Evolutionary conservation across 768 basidiomycete genomes (phyloP).

Genomic region (Trametes cinnabarina): DNA sequence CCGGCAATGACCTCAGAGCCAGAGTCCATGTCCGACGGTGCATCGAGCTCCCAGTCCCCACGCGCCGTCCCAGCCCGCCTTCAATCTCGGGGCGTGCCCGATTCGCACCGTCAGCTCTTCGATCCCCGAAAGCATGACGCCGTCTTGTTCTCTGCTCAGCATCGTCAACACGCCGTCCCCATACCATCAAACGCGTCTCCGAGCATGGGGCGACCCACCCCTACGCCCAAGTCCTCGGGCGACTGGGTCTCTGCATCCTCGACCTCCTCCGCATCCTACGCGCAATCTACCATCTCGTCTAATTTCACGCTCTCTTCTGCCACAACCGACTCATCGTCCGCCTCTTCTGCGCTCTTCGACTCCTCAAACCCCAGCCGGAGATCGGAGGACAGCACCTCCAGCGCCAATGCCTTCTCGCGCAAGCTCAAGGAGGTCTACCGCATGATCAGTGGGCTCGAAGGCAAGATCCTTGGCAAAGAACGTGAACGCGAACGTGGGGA

Average conservation of each 20-base stretch:
- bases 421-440: constrained; percentile 85
- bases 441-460: constrained; percentile 75
- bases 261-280: constrained; percentile 60
- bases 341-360: constrained; percentile 69
- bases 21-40: constrained; percentile 60
- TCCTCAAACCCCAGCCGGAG: constrained; percentile 48
- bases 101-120: constrained; percentile 59
- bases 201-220: constrained; percentile 38
- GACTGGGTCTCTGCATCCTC: constrained; percentile 77
- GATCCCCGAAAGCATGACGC: constrained; percentile 93
- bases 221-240: constrained; percentile 59
- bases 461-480: constrained; percentile 55
- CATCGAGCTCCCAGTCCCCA: constrained; percentile 48
- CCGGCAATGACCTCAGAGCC: constrained; percentile 61
- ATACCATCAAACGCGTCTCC: constrained; percentile 10
- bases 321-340: constrained; percentile 73
- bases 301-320: constrained; percentile 70
- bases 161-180: constrained; percentile 41
- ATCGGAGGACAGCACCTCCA: constrained; percentile 36
- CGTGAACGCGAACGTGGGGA: constrained; percentile 33
- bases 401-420: constrained; percentile 65
- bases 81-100: constrained; percentile 32
- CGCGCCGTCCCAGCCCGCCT: constrained; percentile 30
- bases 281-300: constrained; percentile 64
- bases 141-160: constrained; percentile 70